Base-by-base conservation (phyloP, 2,329 filamentous ascomycete species). In the Diplodia corticola region DNA sequence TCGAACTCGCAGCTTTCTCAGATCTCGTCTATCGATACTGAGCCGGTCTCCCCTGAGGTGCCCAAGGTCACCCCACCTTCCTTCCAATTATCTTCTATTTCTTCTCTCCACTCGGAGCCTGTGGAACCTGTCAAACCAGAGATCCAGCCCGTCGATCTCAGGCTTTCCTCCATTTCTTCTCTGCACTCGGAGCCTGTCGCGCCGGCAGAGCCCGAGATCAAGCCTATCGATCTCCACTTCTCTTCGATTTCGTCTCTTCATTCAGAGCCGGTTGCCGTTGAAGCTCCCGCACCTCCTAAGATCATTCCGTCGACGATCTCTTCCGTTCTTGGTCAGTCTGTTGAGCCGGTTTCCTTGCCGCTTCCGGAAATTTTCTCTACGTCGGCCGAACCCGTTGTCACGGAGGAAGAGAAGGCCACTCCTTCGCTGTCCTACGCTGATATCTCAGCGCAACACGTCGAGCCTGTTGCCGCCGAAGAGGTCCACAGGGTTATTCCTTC, bases 371-470 rank as follows among this genome's bases (percentile, higher is more conserved):
- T 46, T n/a, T 24, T 63, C 49, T 20, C 50, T 2, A 49, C 55
- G 48, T 30, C 55, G n/a, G 77, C 74, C 10, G 70, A 72, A 59
- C 48, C 63, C 17, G 51, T 54, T 57, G 60, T 70, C n/a, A 28
- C 54, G 30, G 50, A 49, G 22, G n/a, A 44, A 22, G 28, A 57
- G 17, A 44, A 64, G 60, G 35, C 59, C 17, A 48, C 55, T 57
- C 63, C 70, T 24, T 26, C 55, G 22, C 66, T 77, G 44, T 66
- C 68, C 1, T 67, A 77, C 22, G 76, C 77, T n/a, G 57, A 69
- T 48, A 71, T 78, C 28, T 57, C 69, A 4, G 67, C 71, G 13
- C 73, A 76, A 46, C 69, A 71, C 26, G 75, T 73, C n/a, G 72
- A 75, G 59, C 76, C 76, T 17, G 54, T 67, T 76, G 49, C 55